Percentiles rank a stretch among this genome's conserved stretches.
Conservation (phyloP, 202 grass and related monocot species). For the Hordeum pubiflorum region DNA sequence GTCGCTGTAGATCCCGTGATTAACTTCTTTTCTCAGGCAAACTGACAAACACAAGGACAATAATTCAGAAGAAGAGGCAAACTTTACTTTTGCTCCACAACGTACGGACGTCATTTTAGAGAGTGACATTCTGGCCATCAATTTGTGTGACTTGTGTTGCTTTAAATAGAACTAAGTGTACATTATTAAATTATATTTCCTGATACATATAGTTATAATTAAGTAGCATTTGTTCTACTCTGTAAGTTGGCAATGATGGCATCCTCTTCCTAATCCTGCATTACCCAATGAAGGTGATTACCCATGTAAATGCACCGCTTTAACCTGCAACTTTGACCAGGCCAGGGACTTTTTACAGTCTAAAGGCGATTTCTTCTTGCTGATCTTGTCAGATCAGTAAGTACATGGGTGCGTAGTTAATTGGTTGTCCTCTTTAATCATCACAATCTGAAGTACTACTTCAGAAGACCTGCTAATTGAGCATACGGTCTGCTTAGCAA, state of each 20-base stretch:
- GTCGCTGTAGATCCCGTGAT: too few species aligned
- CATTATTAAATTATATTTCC: not conserved
- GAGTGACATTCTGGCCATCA: not conserved
- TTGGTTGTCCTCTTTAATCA: too few species aligned
- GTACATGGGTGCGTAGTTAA: too few species aligned
- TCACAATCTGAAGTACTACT: too few species aligned
- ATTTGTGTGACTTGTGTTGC: not conserved
- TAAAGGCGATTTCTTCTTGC: too few species aligned
- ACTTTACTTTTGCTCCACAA: not conserved
- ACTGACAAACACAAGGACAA: not conserved
- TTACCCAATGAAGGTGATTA: not conserved
- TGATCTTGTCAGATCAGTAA: too few species aligned
- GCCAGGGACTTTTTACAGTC: not conserved
- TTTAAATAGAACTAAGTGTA: too few species aligned
- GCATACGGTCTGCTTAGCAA: too few species aligned
- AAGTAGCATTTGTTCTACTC: too few species aligned
- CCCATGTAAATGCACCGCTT: not conserved
- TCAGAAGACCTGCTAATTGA: too few species aligned
- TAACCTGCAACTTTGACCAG: not conserved
- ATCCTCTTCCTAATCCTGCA: not conserved
- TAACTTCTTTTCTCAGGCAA: constrained; percentile 25
- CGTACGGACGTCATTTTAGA: too few species aligned
- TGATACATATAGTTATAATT: not conserved
- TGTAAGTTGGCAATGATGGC: not conserved
- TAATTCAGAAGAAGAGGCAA: too few species aligned